Evolutionary conservation across 306 rosid species (phyloP).

Genomic region (Quercus parvula): DNA sequence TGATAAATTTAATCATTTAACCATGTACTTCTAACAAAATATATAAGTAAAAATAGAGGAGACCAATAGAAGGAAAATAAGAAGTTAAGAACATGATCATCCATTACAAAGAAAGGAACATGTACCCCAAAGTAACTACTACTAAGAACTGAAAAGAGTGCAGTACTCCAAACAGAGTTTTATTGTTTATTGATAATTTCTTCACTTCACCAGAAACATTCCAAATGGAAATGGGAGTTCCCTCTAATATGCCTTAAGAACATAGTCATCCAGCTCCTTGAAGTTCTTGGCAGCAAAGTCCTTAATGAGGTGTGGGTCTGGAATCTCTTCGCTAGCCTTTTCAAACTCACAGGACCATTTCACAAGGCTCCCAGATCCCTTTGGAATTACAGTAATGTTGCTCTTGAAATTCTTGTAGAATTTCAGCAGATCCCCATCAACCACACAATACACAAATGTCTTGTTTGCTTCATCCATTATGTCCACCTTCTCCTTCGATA

Average conservation of each 20-base stretch:
- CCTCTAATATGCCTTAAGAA: conserved; percentile 29
- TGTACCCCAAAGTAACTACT: no score
- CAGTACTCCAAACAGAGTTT: not conserved
- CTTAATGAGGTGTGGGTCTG: conserved; percentile 59
- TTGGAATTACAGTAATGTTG: conserved; percentile 37
- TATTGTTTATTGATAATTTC: not conserved
- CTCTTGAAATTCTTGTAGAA: conserved; percentile 66
- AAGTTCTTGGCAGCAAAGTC: conserved; percentile 79
- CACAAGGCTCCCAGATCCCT: conserved; percentile 55
- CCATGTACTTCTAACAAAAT: fast-evolving
- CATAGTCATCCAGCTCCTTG: conserved; percentile 58
- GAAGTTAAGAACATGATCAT: no score
- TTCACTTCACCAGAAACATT: not conserved
- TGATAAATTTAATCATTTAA: no score
- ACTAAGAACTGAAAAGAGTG: no score
- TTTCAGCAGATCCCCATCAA: conserved; percentile 75
- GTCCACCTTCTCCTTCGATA: conserved; percentile 55
- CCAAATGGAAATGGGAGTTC: not conserved
- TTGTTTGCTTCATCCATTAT: conserved; percentile 51
- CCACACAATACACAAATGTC: conserved; percentile 42
- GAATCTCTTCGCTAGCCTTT: conserved; percentile 47
- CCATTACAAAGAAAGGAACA: no score
- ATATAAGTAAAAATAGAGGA: no score
- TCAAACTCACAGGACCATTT: conserved; percentile 70
- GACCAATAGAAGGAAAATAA: no score